A percentile compares a stretch with the other conserved stretches of the same genome.
Conservation (phyloP, 345 rosid genomes). For the Toxicodendron radicans region DNA sequence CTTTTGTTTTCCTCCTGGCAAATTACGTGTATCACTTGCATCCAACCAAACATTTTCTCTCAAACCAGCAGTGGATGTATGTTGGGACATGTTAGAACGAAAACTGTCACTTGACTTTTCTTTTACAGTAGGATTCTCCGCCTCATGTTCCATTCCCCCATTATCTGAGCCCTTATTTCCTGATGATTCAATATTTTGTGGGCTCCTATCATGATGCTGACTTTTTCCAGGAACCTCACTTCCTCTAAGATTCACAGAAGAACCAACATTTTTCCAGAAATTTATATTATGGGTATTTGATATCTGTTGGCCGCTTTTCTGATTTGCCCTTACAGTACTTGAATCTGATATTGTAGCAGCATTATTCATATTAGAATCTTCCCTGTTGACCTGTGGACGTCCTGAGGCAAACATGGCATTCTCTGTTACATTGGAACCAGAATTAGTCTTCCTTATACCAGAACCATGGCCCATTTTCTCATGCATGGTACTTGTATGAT, state of each 20-base stretch:
- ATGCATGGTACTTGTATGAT: constrained; percentile 21
- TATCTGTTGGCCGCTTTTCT: constrained; percentile 39
- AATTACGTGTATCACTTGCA: constrained; percentile 41
- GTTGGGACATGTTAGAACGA: constrained; percentile 31
- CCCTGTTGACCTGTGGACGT: constrained; percentile 37
- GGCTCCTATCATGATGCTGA: constrained; percentile 36
- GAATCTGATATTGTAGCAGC: constrained; percentile 35
- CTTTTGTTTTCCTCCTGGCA: constrained; percentile 49
- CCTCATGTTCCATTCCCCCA: constrained; percentile 31
- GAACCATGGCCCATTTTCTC: constrained; percentile 33
- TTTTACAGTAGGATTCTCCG: constrained; percentile 32
- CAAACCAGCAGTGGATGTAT: constrained; percentile 30
- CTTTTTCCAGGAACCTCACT: constrained; percentile 26
- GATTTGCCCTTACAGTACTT: constrained; percentile 29
- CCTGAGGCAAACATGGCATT: constrained; percentile 34
- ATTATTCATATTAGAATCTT: constrained; percentile 39
- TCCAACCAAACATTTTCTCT: constrained; percentile 49
- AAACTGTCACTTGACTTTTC: constrained; percentile 40
- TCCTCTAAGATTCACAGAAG: constrained; percentile 34
- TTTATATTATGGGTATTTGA: constrained; percentile 36
- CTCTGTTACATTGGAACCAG: constrained; percentile 44
- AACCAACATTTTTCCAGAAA: constrained; percentile 48
- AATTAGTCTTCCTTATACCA: constrained; percentile 41
- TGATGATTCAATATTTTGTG: constrained; percentile 47
- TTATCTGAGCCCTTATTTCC: constrained; percentile 43